Evolutionary conservation across 495 filamentous ascomycete genomes (phyloP), one percentile per base, ranked within the genome.

Genomic region (Aspergillus heteromorphus): DNA sequence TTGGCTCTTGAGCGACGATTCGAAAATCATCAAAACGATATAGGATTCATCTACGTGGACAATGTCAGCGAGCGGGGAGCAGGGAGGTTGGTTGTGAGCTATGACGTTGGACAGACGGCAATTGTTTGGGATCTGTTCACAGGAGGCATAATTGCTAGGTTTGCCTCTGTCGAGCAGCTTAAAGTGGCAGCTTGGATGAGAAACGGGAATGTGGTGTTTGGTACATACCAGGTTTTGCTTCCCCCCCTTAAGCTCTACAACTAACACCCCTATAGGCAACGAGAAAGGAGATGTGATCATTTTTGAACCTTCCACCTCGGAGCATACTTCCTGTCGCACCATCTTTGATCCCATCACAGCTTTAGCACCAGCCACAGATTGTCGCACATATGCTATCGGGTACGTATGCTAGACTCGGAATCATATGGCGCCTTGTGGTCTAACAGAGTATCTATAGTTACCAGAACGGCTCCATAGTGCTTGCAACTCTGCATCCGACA

Each of bases 111-210:
- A 23, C 87, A 90, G 70, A 96, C 89, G 4, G 91, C 91, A 1
- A 95, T 97, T 63, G 90, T 98, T 18, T 98, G 93, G 93, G 92
- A 97, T 73, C 77, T 96, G 29, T 83, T 95, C 70, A 96, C 91
- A 0, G 93, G 93, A 29, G 87, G 88, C 36, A 91, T 96, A 64
- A 81, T 96, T 56, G 86, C 93, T 16, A 80, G 92, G 45, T 97
- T 97, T 69, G 85, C 85, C 49, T 90, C 91, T 0, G 97, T 95
- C 64, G 91, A 96, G 65, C 80, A 86, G 55, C 80, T 98, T 51
- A 82, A 81, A 36, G 85, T 88, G 45, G 93, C 93, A 43, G 78
- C 88, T 16, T 98, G 92, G 91, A 96, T 98, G 93, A 82, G 87
- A 45, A 96, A 97, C 75, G 93, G 95, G 36, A 95, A 97, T 78